Percentiles rank a stretch among this genome's conserved stretches.
phyloP scores from a whole-genome alignment of 257 asterid species.

The Buddleja alternifolia region DNA sequence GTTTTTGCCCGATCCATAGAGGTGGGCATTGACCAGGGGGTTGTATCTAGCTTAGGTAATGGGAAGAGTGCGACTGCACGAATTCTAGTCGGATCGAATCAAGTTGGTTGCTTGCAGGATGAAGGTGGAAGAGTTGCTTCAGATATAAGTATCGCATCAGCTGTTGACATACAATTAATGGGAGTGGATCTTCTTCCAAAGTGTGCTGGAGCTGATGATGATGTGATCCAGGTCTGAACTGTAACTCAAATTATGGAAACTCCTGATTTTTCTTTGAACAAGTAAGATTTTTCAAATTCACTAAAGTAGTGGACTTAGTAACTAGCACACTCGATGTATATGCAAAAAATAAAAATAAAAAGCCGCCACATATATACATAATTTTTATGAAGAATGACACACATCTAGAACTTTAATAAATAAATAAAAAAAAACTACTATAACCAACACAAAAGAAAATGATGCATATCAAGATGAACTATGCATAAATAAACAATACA shows the following conservation, averaged over 20 bases:
- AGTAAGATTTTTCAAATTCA: too few species aligned
- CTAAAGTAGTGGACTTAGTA: too few species aligned
- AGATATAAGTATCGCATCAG: constrained; percentile 44
- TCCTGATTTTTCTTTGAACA: too few species aligned
- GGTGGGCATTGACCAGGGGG: constrained; percentile 41
- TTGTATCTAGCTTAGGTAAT: constrained; percentile 26
- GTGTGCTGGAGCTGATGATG: constrained; percentile 38
- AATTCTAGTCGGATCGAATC: constrained; percentile 46
- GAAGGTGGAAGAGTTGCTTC: constrained; percentile 45
- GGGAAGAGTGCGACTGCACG: constrained; percentile 43
- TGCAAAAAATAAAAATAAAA: too few species aligned
- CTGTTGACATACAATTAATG: constrained; percentile 47
- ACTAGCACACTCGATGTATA: too few species aligned
- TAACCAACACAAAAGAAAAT: too few species aligned
- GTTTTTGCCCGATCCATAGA: constrained; percentile 54
- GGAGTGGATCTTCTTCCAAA: constrained; percentile 36
- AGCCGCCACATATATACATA: too few species aligned
- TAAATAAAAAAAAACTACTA: too few species aligned
- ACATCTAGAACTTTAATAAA: too few species aligned
- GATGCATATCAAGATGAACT: too few species aligned
- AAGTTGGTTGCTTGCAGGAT: constrained; percentile 46
- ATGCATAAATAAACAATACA: too few species aligned
- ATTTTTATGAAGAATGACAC: too few species aligned
- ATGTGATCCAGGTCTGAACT: constrained; percentile 54
- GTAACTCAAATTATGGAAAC: constrained; percentile 17